Evolutionary conservation across 306 rosid species (phyloP).

Genomic region (Vigna unguiculata): DNA sequence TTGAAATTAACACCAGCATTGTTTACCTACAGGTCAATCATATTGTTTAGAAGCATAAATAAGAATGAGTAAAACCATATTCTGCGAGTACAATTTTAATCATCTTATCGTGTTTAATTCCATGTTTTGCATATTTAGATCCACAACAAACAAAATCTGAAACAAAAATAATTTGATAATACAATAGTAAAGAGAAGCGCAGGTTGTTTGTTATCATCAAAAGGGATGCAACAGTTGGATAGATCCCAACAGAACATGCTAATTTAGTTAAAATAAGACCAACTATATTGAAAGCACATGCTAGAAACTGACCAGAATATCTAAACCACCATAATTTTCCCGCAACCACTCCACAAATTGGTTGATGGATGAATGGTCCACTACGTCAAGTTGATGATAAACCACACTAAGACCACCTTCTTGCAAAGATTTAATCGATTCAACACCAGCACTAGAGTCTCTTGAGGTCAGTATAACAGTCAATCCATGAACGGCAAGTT

Average conservation of each 20-base stretch:
- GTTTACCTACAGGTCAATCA: slow-evolving; percentile 42
- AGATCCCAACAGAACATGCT: slow-evolving; percentile 32
- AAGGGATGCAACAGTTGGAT: slow-evolving; percentile 7
- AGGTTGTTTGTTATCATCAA: no score
- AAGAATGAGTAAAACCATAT: slow-evolving; percentile 4
- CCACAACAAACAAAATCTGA: slow-evolving; percentile 9
- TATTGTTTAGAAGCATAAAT: slow-evolving; percentile 39
- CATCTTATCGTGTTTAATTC: background rate
- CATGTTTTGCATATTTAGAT: slow-evolving; percentile 30
- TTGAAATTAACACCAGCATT: slow-evolving; percentile 54
- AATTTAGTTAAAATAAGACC: slow-evolving; percentile 5
- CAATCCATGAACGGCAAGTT: slow-evolving; percentile 50
- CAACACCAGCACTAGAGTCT: slow-evolving; percentile 64
- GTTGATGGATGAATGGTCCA: slow-evolving; percentile 63
- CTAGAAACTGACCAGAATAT: slow-evolving; percentile 75
- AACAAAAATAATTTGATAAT: background rate
- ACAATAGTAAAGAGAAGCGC: background rate
- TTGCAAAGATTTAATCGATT: slow-evolving; percentile 76
- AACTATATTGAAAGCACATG: background rate
- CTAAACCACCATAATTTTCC: slow-evolving; percentile 79
- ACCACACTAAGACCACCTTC: slow-evolving; percentile 78
- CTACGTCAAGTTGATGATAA: slow-evolving; percentile 80
- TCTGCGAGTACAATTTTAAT: background rate
- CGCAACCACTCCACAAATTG: slow-evolving; percentile 75
- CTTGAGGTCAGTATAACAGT: slow-evolving; percentile 52